Conservation (phyloP, 176 grass and related monocot species). For the Pontederia paniculata region DNA sequence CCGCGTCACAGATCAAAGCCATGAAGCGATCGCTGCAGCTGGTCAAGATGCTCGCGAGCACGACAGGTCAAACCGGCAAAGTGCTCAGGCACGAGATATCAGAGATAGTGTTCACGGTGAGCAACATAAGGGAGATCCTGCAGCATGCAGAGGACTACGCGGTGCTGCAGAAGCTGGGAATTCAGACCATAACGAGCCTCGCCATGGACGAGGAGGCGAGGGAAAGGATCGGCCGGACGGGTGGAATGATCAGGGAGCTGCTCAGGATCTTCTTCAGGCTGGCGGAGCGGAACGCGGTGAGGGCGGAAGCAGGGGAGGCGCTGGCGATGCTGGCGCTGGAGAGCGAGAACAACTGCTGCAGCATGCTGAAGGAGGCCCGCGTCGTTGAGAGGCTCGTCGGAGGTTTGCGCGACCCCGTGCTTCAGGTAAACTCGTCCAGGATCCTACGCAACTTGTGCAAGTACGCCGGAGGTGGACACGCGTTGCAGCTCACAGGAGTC, state of each 20-base stretch:
- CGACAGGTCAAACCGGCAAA: constrained; percentile 24
- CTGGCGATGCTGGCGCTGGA: constrained; percentile 29
- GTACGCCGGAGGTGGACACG: constrained; percentile 4
- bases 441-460: constrained; percentile 28
- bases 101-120: constrained; percentile 24
- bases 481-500: constrained; percentile 1
- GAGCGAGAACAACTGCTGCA: constrained; percentile 22
- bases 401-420: constrained; percentile 7
- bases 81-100: constrained; percentile 24
- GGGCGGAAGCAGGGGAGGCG: constrained; percentile 30
- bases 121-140: constrained; percentile 29
- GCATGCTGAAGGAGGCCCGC: constrained; percentile 11
- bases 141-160: constrained; percentile 19
- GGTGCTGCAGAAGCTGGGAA: constrained; percentile 24
- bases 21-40: constrained; percentile 23
- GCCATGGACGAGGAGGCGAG: constrained; percentile 26
- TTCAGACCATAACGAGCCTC: constrained; percentile 25
- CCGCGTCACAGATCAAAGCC: constrained; percentile 13
- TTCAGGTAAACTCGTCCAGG: constrained; percentile 5
- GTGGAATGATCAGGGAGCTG: constrained; percentile 22
- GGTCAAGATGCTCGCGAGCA: constrained; percentile 22
- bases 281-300: background rate
- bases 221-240: constrained; percentile 26
- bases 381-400: constrained; percentile 11
- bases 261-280: constrained; percentile 19